Evolutionary conservation across 2,329 filamentous ascomycete genomes (phyloP).

Genomic region (Calonectria fujianensis): DNA sequence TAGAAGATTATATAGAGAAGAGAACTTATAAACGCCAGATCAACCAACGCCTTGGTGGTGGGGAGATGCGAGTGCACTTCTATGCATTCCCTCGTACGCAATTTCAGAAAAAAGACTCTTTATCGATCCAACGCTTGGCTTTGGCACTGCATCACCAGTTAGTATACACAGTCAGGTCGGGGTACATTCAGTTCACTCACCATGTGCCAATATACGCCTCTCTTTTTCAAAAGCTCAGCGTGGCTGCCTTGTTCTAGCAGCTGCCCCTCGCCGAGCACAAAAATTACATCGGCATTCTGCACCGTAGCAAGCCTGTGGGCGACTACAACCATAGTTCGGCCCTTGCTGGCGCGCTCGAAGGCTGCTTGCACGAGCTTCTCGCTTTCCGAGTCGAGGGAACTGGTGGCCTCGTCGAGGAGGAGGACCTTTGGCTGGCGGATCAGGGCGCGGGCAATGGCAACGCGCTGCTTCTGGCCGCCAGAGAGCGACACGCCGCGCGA

Average conservation of each 20-base stretch:
- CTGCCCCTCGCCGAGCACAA: conserved; percentile 81
- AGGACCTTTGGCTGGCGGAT: conserved; percentile 79
- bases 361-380: conserved; percentile 79
- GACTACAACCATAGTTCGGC: conserved; percentile 82
- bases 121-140: conserved; percentile 75
- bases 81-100: conserved; percentile 15
- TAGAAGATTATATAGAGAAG: conserved; percentile 39
- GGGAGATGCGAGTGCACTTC: conserved; percentile 15
- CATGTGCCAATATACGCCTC: conserved; percentile 76
- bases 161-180: conserved; percentile 41
- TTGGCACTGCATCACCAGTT: conserved; percentile 68
- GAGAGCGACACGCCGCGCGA: conserved; percentile 80
- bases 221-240: conserved; percentile 69
- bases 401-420: conserved; percentile 84
- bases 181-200: conserved; percentile 60
- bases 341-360: conserved; percentile 77
- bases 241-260: conserved; percentile 74
- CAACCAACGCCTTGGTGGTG: conserved; percentile 11
- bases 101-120: not conserved
- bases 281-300: conserved; percentile 87
- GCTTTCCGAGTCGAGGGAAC: conserved; percentile 78
- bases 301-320: conserved; percentile 86
- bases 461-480: conserved; percentile 83
- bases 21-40: conserved; percentile 28
- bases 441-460: conserved; percentile 82